Conservation (phyloP, 768 basidiomycete genomes). For the Auriscalpium vulgare region DNA sequence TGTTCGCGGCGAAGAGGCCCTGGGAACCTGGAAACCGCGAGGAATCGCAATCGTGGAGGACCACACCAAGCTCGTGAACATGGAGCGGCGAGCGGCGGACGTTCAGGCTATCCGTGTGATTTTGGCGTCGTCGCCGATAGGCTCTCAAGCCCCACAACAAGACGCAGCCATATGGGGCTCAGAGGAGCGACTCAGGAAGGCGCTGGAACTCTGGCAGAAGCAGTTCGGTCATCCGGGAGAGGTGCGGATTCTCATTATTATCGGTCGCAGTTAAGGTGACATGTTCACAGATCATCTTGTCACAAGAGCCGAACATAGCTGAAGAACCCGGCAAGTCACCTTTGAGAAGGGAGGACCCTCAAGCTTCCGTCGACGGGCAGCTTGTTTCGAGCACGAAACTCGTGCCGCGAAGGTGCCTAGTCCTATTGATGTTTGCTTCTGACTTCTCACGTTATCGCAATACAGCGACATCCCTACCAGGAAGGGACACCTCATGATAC, state of each 20-base stretch:
- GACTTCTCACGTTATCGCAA: not conserved
- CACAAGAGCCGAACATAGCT: conserved; percentile 57
- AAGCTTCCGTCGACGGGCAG: conserved; percentile 48
- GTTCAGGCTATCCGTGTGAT: conserved; percentile 85
- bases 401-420: conserved; percentile 59
- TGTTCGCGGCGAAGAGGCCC: conserved; percentile 83
- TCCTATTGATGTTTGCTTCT: not conserved
- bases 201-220: conserved; percentile 77
- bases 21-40: conserved; percentile 80
- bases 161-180: conserved; percentile 60
- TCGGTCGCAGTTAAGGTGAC: no score
- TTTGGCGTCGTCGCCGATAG: conserved; percentile 42
- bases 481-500: conserved; percentile 73
- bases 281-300: conserved; percentile 60
- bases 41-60: conserved; percentile 88
- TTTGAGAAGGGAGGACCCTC: conserved; percentile 25
- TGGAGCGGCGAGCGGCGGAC: conserved; percentile 73
- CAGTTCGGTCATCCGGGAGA: conserved; percentile 69
- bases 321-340: conserved; percentile 33
- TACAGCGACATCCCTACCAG: conserved; percentile 74
- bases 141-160: conserved; percentile 36
- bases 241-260: conserved; percentile 34
- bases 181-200: conserved; percentile 55
- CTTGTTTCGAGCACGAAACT: conserved; percentile 67
- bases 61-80: conserved; percentile 61